Conservation (phyloP, 768 basidiomycete genomes). For the Gyrodon lividus region DNA sequence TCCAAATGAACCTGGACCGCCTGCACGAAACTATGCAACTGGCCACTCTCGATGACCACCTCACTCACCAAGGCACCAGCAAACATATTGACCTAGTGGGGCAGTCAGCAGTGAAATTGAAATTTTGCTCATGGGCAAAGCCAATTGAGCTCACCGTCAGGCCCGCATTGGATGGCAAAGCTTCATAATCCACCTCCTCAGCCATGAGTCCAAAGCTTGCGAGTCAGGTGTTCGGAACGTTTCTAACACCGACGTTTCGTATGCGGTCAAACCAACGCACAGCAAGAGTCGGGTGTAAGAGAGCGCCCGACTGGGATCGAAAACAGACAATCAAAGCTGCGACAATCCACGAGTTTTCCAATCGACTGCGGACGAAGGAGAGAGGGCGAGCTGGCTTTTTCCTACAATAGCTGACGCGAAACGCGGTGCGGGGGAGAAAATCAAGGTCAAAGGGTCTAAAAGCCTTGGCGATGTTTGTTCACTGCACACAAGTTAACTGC, state of each 20-base stretch:
- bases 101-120: slow-evolving; percentile 16
- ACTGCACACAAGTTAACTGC: neutral
- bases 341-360: neutral
- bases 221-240: slow-evolving; percentile 3
- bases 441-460: neutral
- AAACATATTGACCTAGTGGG: slow-evolving; percentile 84
- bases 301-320: neutral
- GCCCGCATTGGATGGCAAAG: slow-evolving; percentile 72
- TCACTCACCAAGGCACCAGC: slow-evolving; percentile 89
- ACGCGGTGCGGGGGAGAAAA: neutral
- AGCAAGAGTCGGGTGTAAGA: neutral
- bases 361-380: neutral
- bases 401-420: neutral
- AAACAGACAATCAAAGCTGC: neutral
- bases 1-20: neutral
- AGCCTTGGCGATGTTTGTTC: neutral
- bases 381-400: slow-evolving; percentile 6
- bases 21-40: too few species aligned
- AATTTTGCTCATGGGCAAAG: slow-evolving; percentile 10
- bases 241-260: slow-evolving; percentile 8
- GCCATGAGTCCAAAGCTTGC: slow-evolving; percentile 29
- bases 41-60: slow-evolving; percentile 1
- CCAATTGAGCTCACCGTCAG: slow-evolving; percentile 51
- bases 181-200: slow-evolving; percentile 62
- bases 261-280: slow-evolving; percentile 1